A percentile compares a stretch with the other conserved stretches of the same genome.
Evolutionary conservation across 805 yeast species (phyloP).

Genomic region (Barnettozyma populi): DNA sequence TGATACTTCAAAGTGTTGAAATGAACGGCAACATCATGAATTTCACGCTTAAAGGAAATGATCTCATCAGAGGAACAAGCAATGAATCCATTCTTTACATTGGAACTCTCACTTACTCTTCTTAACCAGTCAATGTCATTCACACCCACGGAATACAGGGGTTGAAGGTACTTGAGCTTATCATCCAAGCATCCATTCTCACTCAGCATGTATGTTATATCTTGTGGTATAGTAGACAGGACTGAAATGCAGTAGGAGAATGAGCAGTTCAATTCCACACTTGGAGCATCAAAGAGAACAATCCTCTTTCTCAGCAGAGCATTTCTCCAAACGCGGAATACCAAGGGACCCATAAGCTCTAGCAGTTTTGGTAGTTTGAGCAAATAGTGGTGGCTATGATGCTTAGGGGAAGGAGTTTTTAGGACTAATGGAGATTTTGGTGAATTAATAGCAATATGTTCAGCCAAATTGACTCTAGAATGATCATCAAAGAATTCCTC

Average conservation of each 20-base stretch:
- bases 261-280: constrained; percentile 38
- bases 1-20: constrained; percentile 8
- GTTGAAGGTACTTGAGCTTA: constrained; percentile 32
- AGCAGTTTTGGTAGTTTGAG: constrained; percentile 42
- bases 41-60: constrained; percentile 43
- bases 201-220: constrained; percentile 34
- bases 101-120: constrained; percentile 10
- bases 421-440: constrained; percentile 16
- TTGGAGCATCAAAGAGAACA: constrained; percentile 35
- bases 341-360: constrained; percentile 54
- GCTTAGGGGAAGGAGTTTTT: constrained; percentile 3
- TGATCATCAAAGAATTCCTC: constrained; percentile 21
- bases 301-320: constrained; percentile 54
- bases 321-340: constrained; percentile 60
- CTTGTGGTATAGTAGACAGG: constrained; percentile 59
- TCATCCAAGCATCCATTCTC: constrained; percentile 20
- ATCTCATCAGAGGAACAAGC: constrained; percentile 68
- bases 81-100: constrained; percentile 33
- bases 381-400: constrained; percentile 37
- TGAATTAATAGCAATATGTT: constrained; percentile 9
- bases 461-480: constrained; percentile 13
- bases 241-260: constrained; percentile 55
- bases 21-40: constrained; percentile 43
- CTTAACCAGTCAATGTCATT: constrained; percentile 44
- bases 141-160: constrained; percentile 60